Evolutionary conservation across 2,329 filamentous ascomycete genomes (phyloP).

Genomic region (Malbranchea zuffiana): DNA sequence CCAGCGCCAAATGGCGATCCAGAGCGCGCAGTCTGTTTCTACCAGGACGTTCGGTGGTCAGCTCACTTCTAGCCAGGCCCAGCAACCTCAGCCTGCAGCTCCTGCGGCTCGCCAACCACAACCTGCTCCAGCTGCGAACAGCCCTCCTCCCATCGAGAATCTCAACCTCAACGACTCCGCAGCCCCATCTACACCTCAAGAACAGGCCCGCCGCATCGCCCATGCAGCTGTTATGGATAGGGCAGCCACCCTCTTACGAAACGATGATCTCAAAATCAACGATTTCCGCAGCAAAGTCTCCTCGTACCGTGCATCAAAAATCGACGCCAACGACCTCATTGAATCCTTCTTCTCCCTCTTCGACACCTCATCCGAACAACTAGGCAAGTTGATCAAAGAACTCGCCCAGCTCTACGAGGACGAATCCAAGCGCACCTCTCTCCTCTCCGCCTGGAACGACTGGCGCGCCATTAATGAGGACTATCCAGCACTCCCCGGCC

Average conservation of each 20-base stretch:
- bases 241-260: slow-evolving; percentile 66
- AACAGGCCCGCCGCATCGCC: slow-evolving; percentile 67
- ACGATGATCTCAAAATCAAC: slow-evolving; percentile 61
- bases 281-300: slow-evolving; percentile 74
- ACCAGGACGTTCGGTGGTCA: slow-evolving; percentile 76
- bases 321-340: slow-evolving; percentile 65
- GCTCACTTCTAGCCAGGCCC: slow-evolving; percentile 48
- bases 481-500: slow-evolving; percentile 75
- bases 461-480: slow-evolving; percentile 95
- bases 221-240: slow-evolving; percentile 80
- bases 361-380: slow-evolving; percentile 64
- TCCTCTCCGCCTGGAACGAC: slow-evolving; percentile 83
- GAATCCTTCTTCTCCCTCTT: slow-evolving; percentile 83
- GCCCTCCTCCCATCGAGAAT: slow-evolving; percentile 39
- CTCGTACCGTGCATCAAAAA: slow-evolving; percentile 57
- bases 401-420: slow-evolving; percentile 89
- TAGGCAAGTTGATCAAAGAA: slow-evolving; percentile 84
- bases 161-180: slow-evolving; percentile 42
- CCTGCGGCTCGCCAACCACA: slow-evolving; percentile 23
- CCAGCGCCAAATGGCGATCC: slow-evolving; percentile 83
- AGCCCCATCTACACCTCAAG: slow-evolving; percentile 49
- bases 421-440: slow-evolving; percentile 55
- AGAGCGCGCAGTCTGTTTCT: slow-evolving; percentile 70
- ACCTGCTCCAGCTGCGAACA: slow-evolving; percentile 19
- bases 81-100: slow-evolving; percentile 37